phyloP scores from a whole-genome alignment of 2,329 filamentous ascomycete genomes.

The Colletotrichum horii region DNA sequence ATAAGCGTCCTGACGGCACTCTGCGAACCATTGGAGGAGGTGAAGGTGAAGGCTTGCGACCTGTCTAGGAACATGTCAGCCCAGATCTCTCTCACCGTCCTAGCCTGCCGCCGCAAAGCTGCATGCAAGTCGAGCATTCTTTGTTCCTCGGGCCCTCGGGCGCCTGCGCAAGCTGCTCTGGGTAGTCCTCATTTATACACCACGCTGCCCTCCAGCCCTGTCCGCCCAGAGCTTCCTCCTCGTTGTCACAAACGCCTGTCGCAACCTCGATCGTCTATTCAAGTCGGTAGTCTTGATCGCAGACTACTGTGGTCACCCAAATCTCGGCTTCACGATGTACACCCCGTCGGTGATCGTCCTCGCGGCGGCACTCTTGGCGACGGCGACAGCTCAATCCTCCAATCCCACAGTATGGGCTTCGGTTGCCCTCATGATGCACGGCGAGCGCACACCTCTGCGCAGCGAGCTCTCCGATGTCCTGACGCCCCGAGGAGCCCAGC shows the following conservation, averaged over 20 bases:
- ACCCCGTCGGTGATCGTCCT: constrained; percentile 21
- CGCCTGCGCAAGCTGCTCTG: not conserved
- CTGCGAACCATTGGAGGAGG: not conserved
- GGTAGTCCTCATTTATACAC: not conserved
- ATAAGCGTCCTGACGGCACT: not conserved
- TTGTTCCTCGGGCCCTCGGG: not conserved
- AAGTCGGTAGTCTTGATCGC: not conserved
- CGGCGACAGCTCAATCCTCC: constrained; percentile 33
- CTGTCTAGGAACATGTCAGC: not conserved
- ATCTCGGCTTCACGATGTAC: constrained; percentile 21
- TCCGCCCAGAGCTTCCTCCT: not conserved
- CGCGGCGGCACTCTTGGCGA: constrained; percentile 28
- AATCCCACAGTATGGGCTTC: constrained; percentile 53
- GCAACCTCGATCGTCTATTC: not conserved
- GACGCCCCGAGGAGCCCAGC: constrained; percentile 59
- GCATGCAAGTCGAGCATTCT: not conserved
- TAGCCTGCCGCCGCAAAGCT: not conserved
- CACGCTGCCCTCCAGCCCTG: not conserved
- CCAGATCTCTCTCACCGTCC: not conserved
- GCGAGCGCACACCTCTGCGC: constrained; percentile 55
- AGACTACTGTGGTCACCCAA: not conserved
- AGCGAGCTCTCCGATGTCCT: constrained; percentile 37
- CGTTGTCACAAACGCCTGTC: not conserved
- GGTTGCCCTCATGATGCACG: constrained; percentile 54
- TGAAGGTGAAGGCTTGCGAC: not conserved